These are phyloP conservation scores for Echeveria elegans DNA, from an alignment of 164 flowering plant species.

Conservation along the genomic window DNA sequence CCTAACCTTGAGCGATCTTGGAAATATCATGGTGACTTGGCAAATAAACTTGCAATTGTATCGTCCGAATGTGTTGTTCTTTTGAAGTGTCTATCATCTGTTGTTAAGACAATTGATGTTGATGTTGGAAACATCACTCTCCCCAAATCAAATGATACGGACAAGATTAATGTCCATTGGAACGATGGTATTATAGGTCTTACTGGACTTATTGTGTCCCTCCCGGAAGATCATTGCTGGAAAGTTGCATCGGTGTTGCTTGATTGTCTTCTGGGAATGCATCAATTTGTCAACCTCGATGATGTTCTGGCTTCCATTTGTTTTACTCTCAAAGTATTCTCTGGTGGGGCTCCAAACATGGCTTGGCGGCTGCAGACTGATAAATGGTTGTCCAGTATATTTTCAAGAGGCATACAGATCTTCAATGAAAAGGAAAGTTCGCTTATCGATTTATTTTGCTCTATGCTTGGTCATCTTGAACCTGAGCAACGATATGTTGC, in stretches of 20 bases:
- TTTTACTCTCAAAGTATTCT: conserved; percentile 42
- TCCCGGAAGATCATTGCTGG: conserved; percentile 66
- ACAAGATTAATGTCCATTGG: conserved; percentile 34
- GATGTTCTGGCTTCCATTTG: conserved; percentile 41
- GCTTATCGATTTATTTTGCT: conserved; percentile 44
- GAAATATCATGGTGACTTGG: conserved; percentile 63
- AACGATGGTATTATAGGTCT: conserved; percentile 46
- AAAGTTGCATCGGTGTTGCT: conserved; percentile 62
- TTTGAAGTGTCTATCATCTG: conserved; percentile 46
- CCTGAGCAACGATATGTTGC: conserved; percentile 79
- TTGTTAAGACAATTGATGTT: conserved; percentile 18
- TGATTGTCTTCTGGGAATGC: conserved; percentile 59
- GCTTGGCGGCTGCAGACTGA: conserved; percentile 69
- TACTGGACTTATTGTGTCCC: conserved; percentile 27
- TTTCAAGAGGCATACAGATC: conserved; percentile 36
- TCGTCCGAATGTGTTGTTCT: conserved; percentile 49
- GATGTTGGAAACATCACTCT: conserved; percentile 21
- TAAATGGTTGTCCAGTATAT: conserved; percentile 57
- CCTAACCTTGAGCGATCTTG: conserved; percentile 64
- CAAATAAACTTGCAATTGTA: conserved; percentile 41
- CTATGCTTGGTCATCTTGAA: conserved; percentile 65
- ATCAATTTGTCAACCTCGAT: conserved; percentile 37
- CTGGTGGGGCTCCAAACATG: conserved; percentile 57
- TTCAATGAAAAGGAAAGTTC: conserved; percentile 30
- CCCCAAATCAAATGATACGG: conserved; percentile 15